These are phyloP conservation scores for Ophiorrhiza pumila DNA, from an alignment of 257 asterid species.

Conservation along the genomic window DNA sequence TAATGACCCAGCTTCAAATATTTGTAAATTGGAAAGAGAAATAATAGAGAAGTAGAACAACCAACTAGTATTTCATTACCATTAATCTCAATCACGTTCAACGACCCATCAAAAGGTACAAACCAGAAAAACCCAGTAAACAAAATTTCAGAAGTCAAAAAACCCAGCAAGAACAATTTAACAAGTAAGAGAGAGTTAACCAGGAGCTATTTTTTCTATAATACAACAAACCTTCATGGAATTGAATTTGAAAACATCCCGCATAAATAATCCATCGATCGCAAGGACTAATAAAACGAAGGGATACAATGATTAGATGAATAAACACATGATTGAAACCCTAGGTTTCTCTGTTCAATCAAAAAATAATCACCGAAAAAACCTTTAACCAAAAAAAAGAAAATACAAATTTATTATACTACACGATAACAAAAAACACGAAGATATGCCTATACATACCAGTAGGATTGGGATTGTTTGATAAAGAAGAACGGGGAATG, in stretches of 20 bases:
- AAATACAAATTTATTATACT: too few species aligned
- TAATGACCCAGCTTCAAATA: neutral
- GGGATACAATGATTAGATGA: neutral
- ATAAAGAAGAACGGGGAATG: slow-evolving; percentile 17
- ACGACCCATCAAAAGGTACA: neutral
- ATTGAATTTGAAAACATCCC: neutral
- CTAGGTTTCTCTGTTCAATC: slow-evolving; percentile 10
- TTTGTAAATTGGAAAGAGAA: neutral
- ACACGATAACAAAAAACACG: neutral
- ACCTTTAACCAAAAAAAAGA: neutral
- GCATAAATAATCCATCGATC: neutral
- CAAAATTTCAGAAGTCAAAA: neutral
- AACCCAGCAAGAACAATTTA: too few species aligned
- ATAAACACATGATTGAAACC: slow-evolving; percentile 10
- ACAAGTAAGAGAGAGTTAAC: neutral
- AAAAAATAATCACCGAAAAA: neutral
- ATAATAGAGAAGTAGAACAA: neutral
- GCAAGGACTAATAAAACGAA: neutral
- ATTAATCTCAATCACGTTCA: neutral
- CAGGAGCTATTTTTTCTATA: too few species aligned
- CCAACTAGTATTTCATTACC: neutral
- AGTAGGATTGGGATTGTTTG: slow-evolving; percentile 5
- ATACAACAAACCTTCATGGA: neutral
- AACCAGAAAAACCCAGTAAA: neutral
- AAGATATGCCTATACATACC: slow-evolving; percentile 20